Conservation (phyloP, 2,329 filamentous ascomycete species). For the Exophiala alcalophila region DNA sequence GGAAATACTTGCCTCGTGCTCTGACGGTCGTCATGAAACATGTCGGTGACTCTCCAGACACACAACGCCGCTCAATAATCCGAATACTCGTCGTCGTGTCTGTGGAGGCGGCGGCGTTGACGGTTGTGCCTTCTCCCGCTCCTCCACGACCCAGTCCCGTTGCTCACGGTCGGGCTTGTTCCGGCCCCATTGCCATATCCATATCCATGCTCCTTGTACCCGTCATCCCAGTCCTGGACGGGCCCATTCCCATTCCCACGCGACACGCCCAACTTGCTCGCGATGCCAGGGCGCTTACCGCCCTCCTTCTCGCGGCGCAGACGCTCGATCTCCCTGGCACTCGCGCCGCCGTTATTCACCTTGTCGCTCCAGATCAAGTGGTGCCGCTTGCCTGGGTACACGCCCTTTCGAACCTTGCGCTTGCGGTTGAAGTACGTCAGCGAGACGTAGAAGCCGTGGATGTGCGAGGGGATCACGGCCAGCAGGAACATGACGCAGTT, state of each 20-base stretch:
- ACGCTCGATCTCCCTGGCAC: conserved; percentile 33
- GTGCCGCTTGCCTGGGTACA: conserved; percentile 38
- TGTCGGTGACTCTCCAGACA: too few relatives aligned
- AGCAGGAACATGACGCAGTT: conserved; percentile 42
- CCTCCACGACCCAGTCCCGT: conserved; percentile 3
- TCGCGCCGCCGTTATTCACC: conserved; percentile 39
- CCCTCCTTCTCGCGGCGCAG: conserved; percentile 31
- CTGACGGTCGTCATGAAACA: too few relatives aligned
- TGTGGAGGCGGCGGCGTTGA: neutral
- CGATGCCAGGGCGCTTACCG: conserved; percentile 8
- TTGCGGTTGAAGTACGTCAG: conserved; percentile 41
- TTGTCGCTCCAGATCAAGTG: conserved; percentile 37
- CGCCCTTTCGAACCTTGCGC: conserved; percentile 38
- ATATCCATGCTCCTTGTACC: conserved; percentile 21
- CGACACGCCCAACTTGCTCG: too few relatives aligned
- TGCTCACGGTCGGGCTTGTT: too few relatives aligned
- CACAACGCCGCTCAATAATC: neutral
- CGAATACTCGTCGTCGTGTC: neutral
- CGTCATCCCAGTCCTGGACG: conserved; percentile 19
- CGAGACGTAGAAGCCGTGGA: conserved; percentile 44
- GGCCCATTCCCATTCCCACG: too few relatives aligned
- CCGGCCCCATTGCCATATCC: neutral
- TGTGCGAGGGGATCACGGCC: conserved; percentile 41
- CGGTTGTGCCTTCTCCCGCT: conserved; percentile 1
- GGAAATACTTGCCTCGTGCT: too few relatives aligned